A percentile compares a stretch with the other conserved stretches of the same genome.
phyloP scores from a whole-genome alignment of 495 filamentous ascomycete genomes.

The Oleoguttula mirabilis region DNA sequence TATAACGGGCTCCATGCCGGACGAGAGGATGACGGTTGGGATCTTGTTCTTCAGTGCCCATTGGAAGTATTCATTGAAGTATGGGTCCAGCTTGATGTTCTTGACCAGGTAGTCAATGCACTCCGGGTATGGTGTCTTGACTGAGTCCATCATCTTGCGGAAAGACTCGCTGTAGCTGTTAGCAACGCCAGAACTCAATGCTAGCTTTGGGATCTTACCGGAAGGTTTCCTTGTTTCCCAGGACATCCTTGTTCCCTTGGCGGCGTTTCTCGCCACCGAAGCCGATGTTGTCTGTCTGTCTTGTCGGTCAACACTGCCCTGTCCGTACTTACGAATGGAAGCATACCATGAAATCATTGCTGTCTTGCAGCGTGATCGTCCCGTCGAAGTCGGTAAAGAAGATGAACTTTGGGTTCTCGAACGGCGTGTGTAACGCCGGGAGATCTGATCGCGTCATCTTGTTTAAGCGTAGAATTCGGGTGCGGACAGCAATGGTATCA shows the following conservation, averaged over 20 bases:
- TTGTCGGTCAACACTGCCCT: conserved; percentile 17
- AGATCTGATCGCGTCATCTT: conserved; percentile 18
- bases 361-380: conserved; percentile 82
- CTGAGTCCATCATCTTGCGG: conserved; percentile 73
- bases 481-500: neutral
- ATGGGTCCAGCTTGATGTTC: conserved; percentile 77
- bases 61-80: conserved; percentile 73
- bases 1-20: conserved; percentile 89
- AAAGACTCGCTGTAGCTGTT: conserved; percentile 54
- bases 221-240: conserved; percentile 56
- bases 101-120: conserved; percentile 63
- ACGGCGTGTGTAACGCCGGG: conserved; percentile 20
- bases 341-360: conserved; percentile 75
- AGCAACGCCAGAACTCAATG: neutral
- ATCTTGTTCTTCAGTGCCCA: conserved; percentile 73
- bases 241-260: conserved; percentile 56
- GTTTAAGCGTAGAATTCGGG: too few species aligned
- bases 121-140: conserved; percentile 62
- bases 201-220: conserved; percentile 35
- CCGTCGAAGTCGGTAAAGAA: conserved; percentile 98
- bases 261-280: conserved; percentile 56
- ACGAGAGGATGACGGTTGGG: conserved; percentile 80
- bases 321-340: neutral
- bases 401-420: conserved; percentile 50
- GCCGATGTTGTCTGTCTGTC: conserved; percentile 77